Percentiles rank a stretch among this genome's conserved stretches.
phyloP scores from a whole-genome alignment of 2,329 filamentous ascomycete species.

The Alternaria gaisen region DNA sequence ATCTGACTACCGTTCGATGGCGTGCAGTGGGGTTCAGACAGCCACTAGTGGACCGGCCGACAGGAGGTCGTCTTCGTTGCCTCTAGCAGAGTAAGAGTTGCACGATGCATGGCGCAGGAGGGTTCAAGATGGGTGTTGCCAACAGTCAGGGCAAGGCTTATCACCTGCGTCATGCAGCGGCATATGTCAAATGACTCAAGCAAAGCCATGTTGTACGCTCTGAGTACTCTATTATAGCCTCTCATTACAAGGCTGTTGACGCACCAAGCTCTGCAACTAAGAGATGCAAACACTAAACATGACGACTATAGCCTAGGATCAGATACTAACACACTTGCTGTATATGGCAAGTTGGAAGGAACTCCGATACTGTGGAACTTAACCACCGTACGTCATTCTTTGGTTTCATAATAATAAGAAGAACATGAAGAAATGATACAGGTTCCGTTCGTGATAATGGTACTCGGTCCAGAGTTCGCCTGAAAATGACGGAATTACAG shows the following conservation, averaged over 20 bases:
- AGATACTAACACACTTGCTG: neutral
- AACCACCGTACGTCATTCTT: too few relatives aligned
- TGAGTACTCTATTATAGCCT: neutral
- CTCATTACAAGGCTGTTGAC: neutral
- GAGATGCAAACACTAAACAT: neutral
- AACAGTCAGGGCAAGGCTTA: neutral
- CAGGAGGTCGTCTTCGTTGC: slow-evolving; percentile 1
- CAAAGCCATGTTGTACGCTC: neutral
- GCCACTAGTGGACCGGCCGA: slow-evolving; percentile 12
- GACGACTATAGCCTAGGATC: neutral
- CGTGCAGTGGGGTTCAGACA: neutral
- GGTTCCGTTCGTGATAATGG: neutral
- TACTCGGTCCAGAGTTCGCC: neutral
- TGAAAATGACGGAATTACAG: neutral
- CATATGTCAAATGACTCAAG: neutral
- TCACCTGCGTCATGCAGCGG: neutral
- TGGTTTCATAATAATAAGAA: neutral
- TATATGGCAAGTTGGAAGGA: neutral
- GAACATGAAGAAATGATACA: neutral
- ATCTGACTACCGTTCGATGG: slow-evolving; percentile 11
- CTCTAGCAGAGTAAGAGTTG: neutral
- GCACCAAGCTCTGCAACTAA: neutral
- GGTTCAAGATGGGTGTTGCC: neutral
- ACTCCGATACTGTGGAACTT: neutral
- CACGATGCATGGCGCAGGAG: neutral